Evolutionary conservation across 345 rosid genomes (phyloP), one percentile per base, ranked within the genome.

Genomic region (Gossypium mustelinum): DNA sequence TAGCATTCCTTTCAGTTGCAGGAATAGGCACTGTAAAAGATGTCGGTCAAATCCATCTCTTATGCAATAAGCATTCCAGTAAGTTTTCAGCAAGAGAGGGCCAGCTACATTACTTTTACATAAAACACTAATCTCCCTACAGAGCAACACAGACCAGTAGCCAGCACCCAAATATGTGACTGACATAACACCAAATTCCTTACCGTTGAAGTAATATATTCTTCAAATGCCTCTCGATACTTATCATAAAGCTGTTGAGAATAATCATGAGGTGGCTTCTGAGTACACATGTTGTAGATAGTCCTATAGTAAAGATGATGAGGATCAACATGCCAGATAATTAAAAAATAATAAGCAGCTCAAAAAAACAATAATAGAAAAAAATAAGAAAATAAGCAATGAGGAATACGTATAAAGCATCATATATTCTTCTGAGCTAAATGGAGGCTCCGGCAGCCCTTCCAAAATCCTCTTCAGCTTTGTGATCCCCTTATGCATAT

Each of bases 241-340:
- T 92, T 92, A 69, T 87, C 93, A 81, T 94, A 94, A 34, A 92
- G 90, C 85, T 91, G 94, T 73, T 89, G 91, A 12, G 97, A 90
- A 74, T 89, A 94, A 75, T 94, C 90, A 77, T 87, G 85, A 12
- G 97, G 97, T 2, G 97, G 92, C 82, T 86, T 92, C 82, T 92
- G 97, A 4, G 93, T 88, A 72, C 98, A 94, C 98, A 94, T 89
- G 57, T 84, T 84, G 80, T 90, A 86, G 54, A 89, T 88, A 1
- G 92, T 90, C 50, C 97, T 94, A 88, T 1, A 65, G 41, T 6
- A 17, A 18, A 48, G 0, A 68, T 34, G 22, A 64, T 70, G 27
- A 68, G 22, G 50, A 79, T 43, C 44, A 57, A 18, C 48, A 41
- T 16, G 4, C 44, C 45, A 54, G 20, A 61, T 41, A 11, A 59